A percentile compares a stretch with the other conserved stretches of the same genome.
phyloP scores from a whole-genome alignment of 2,329 filamentous ascomycete genomes.

The Helminthosporium solani region DNA sequence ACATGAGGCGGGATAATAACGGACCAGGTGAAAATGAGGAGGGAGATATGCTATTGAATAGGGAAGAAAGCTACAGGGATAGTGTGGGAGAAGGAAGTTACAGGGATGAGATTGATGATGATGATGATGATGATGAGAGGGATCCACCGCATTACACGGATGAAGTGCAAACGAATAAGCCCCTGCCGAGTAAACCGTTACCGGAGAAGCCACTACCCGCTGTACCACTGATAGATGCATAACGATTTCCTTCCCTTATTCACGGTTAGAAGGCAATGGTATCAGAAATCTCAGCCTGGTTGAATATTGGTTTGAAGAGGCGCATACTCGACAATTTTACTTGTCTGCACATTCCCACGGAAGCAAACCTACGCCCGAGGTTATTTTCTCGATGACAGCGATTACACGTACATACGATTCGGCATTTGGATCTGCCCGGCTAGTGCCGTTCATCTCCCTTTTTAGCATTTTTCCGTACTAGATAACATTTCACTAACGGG shows the following conservation, averaged over 20 bases:
- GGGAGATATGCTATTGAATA: conserved; percentile 17
- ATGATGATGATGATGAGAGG: conserved; percentile 3
- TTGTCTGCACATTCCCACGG: no score
- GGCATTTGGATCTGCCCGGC: no score
- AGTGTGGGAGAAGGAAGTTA: conserved; percentile 19
- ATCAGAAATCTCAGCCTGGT: no score
- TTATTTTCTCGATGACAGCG: no score
- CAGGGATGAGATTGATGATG: conserved; percentile 24
- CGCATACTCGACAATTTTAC: no score
- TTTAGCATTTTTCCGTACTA: no score
- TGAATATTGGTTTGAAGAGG: no score
- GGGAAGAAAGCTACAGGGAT: conserved; percentile 13
- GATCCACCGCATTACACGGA: conserved; percentile 8
- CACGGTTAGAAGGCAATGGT: no score
- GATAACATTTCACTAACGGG: no score
- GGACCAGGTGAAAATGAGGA: conserved; percentile 22
- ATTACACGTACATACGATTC: no score
- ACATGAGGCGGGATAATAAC: conserved; percentile 25
- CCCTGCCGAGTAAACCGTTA: conserved; percentile 29
- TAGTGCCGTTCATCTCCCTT: no score
- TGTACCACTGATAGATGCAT: conserved; percentile 37
- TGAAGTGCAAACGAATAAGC: conserved; percentile 17
- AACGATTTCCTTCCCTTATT: background rate
- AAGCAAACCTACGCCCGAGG: no score
- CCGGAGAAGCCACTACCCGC: conserved; percentile 39